Conservation (phyloP, 257 asterid genomes). For the Solanum pinnatisectum region DNA sequence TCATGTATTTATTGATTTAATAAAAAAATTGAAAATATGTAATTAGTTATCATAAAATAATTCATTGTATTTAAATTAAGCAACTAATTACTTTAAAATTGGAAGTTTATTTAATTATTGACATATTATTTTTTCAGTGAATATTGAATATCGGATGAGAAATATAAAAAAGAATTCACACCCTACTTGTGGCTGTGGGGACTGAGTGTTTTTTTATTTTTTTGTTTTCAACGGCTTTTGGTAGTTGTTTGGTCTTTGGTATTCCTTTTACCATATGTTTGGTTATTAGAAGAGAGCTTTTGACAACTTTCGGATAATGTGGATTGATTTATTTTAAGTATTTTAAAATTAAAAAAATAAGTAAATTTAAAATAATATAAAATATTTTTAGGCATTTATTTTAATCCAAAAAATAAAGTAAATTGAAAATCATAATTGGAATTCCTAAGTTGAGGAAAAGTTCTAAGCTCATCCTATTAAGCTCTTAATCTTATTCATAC, state of each 20-base stretch:
- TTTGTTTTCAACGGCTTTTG: background rate
- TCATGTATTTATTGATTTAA: background rate
- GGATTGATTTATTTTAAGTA: background rate
- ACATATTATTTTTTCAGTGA: background rate
- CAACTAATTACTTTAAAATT: background rate
- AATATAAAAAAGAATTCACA: background rate
- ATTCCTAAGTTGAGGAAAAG: too few species aligned
- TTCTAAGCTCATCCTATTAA: too few species aligned
- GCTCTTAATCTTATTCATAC: background rate
- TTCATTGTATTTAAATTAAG: background rate
- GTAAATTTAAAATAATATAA: too few species aligned
- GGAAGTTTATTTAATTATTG: too few species aligned
- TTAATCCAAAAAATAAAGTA: too few species aligned
- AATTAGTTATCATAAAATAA: background rate
- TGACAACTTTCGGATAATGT: background rate
- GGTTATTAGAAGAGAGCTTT: background rate
- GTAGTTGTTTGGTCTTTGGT: background rate
- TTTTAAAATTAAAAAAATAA: too few species aligned
- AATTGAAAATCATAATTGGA: too few species aligned
- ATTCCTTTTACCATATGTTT: background rate
- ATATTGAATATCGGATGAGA: background rate
- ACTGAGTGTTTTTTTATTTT: background rate
- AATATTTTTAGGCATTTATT: too few species aligned
- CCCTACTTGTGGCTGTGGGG: background rate
- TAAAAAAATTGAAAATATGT: background rate